Evolutionary conservation across 208 protist species (phyloP).

Genomic region (Trypanosoma brucei): DNA sequence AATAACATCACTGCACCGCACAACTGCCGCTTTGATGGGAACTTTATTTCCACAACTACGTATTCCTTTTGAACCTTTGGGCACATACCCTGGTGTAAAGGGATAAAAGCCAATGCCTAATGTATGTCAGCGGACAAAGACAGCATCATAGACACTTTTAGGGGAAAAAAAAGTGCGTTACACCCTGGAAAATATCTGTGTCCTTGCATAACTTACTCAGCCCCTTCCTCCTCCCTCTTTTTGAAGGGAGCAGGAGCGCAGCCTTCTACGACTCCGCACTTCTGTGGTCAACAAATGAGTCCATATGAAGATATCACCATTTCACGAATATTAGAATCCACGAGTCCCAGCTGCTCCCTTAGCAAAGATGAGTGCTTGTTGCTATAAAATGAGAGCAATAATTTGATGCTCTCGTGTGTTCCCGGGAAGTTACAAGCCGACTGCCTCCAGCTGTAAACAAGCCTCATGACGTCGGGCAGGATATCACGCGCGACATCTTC

Average conservation of each 20-base stretch:
- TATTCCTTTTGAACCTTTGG: too few species aligned
- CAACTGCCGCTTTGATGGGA: too few species aligned
- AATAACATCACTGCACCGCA: too few species aligned
- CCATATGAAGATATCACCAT: constrained; percentile 31
- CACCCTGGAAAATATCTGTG: too few species aligned
- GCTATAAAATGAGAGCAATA: constrained; percentile 24
- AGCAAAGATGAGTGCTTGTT: constrained; percentile 19
- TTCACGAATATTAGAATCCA: constrained; percentile 24
- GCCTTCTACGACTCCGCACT: background rate
- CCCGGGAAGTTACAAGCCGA: constrained; percentile 38
- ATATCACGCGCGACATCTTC: constrained; percentile 30
- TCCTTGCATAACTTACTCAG: too few species aligned
- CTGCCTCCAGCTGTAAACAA: constrained; percentile 76
- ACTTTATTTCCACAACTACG: too few species aligned
- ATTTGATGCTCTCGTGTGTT: constrained; percentile 32
- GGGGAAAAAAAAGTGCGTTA: too few species aligned
- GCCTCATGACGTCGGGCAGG: constrained; percentile 35
- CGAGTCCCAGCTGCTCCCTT: constrained; percentile 14
- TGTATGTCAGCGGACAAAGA: too few species aligned
- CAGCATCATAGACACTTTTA: too few species aligned
- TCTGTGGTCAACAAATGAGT: constrained; percentile 1
- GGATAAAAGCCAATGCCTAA: too few species aligned
- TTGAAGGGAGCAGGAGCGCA: background rate
- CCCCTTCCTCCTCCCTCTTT: too few species aligned
- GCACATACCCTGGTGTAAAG: too few species aligned